These are phyloP conservation scores for Alternaria brassicicola DNA, from an alignment of 2,329 filamentous ascomycete species.

Conservation along the genomic window DNA sequence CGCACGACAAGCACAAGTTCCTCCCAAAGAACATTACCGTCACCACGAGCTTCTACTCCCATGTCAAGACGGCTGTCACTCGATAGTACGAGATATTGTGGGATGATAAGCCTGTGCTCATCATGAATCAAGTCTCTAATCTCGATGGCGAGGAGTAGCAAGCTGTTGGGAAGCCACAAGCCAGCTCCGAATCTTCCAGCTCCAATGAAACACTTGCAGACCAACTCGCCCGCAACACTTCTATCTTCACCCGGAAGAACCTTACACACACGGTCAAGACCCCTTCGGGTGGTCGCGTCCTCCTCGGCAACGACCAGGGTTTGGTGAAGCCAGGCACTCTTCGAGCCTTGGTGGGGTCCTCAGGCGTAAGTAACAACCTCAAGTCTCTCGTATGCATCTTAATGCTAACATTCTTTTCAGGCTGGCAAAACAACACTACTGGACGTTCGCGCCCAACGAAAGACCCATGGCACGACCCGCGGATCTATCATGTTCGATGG, in stretches of 20 bases:
- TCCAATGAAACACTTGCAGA: slow-evolving; percentile 28
- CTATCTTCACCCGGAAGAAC: slow-evolving; percentile 69
- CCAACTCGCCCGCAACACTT: slow-evolving; percentile 65
- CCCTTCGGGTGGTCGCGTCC: slow-evolving; percentile 42
- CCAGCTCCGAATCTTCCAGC: background rate
- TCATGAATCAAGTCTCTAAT: slow-evolving; percentile 66
- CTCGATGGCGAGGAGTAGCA: slow-evolving; percentile 61
- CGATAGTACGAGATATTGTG: slow-evolving; percentile 70
- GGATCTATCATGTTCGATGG: slow-evolving; percentile 81
- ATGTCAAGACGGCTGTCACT: slow-evolving; percentile 62
- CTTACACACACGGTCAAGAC: slow-evolving; percentile 63
- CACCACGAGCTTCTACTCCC: slow-evolving; percentile 40
- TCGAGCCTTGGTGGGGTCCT: slow-evolving; percentile 47
- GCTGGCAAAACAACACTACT: slow-evolving; percentile 43
- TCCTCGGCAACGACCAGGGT: slow-evolving; percentile 59
- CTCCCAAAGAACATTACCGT: slow-evolving; percentile 60
- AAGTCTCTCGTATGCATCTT: background rate
- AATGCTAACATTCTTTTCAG: background rate
- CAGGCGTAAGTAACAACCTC: slow-evolving; percentile 19
- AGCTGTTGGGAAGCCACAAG: slow-evolving; percentile 15
- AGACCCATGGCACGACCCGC: slow-evolving; percentile 80
- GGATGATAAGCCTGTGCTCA: slow-evolving; percentile 67
- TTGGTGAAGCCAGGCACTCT: slow-evolving; percentile 61
- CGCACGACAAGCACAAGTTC: slow-evolving; percentile 60
- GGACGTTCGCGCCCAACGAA: slow-evolving; percentile 66